Conservation (phyloP, 345 rosid genomes). For the Lenwebbia sp. region DNA sequence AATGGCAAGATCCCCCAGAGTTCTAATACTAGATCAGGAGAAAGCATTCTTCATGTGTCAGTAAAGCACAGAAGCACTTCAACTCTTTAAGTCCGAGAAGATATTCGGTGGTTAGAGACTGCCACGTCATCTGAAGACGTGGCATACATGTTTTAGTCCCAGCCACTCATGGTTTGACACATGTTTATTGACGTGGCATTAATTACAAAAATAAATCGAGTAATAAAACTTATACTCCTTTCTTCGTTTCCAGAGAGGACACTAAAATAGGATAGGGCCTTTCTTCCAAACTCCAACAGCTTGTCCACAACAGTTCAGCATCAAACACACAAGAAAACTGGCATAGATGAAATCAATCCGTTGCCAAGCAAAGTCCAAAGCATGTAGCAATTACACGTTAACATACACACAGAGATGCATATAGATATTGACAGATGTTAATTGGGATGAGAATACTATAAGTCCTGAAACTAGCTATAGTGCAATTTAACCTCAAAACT, state of each 20-base stretch:
- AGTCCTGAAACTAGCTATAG: background rate
- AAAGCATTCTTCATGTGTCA: too few species aligned
- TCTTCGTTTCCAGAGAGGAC: slow-evolving; percentile 92
- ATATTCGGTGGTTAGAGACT: too few species aligned
- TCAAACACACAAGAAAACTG: background rate
- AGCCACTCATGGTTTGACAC: too few species aligned
- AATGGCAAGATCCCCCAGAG: too few species aligned
- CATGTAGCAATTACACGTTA: background rate
- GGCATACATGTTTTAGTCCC: too few species aligned
- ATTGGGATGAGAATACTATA: background rate
- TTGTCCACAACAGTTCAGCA: slow-evolving; percentile 25
- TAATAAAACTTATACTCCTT: slow-evolving; percentile 19
- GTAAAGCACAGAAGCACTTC: too few species aligned
- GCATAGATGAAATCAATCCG: background rate
- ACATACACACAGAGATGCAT: background rate
- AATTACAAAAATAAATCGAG: too few species aligned
- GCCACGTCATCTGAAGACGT: too few species aligned
- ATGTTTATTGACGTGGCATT: too few species aligned
- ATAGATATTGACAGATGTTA: background rate
- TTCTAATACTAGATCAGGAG: too few species aligned
- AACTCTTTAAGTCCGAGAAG: too few species aligned
- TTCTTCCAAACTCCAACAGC: slow-evolving; percentile 68
- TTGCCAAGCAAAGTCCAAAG: background rate
- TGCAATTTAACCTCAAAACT: background rate
- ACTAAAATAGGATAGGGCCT: slow-evolving; percentile 64